A percentile compares a stretch with the other conserved stretches of the same genome.
phyloP scores from a whole-genome alignment of 257 asterid species.

The Euphrasia confusa region DNA sequence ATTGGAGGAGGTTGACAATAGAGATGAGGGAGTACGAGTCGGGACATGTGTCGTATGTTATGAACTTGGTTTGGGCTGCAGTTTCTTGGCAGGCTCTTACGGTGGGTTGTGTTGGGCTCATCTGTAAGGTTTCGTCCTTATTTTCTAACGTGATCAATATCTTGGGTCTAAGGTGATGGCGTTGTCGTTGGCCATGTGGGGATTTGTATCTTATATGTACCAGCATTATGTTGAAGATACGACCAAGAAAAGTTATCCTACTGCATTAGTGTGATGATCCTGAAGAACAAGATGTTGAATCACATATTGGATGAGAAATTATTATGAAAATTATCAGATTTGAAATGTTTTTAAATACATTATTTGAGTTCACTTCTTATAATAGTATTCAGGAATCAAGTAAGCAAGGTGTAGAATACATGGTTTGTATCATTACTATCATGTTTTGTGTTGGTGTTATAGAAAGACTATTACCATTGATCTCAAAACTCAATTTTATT shows the following conservation, averaged over 20 bases:
- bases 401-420: too few relatives aligned
- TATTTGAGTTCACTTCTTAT: too few relatives aligned
- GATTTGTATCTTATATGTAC: not conserved
- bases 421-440: too few relatives aligned
- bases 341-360: too few relatives aligned
- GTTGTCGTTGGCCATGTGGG: not conserved
- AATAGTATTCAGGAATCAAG: too few relatives aligned
- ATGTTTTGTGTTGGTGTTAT: too few relatives aligned
- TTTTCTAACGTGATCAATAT: not conserved
- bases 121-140: not conserved
- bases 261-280: too few relatives aligned
- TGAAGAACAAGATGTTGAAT: not conserved
- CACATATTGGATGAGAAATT: too few relatives aligned
- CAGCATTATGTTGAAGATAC: not conserved
- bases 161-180: not conserved
- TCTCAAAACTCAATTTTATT: too few relatives aligned
- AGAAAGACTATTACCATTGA: too few relatives aligned
- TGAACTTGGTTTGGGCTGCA: constrained; percentile 24
- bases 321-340: too few relatives aligned
- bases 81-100: not conserved
- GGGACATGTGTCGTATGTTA: constrained; percentile 46
- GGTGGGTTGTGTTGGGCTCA: not conserved
- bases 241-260: not conserved
- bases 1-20: constrained; percentile 37
- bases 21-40: constrained; percentile 48